A percentile compares a stretch with the other conserved stretches of the same genome.
These are phyloP conservation scores for Globisporangium recalcitrans DNA, from an alignment of 352 stramenopile species.

Conservation along the genomic window DNA sequence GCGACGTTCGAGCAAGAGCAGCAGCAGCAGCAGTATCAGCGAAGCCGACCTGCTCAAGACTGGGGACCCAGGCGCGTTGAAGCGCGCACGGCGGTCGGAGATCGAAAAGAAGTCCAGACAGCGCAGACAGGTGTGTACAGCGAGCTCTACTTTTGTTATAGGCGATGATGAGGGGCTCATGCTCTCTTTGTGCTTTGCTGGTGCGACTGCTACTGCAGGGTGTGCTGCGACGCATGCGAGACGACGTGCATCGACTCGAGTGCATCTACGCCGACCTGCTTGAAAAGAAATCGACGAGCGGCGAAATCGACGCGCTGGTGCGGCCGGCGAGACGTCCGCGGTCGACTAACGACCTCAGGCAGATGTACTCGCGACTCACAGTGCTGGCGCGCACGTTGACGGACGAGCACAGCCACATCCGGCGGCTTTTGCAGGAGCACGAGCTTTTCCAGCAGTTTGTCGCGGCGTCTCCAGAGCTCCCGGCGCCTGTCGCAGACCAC, in stretches of 20 bases:
- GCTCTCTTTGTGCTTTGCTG: background rate
- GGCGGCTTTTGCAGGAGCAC: conserved; percentile 27
- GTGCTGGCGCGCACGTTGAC: conserved; percentile 32
- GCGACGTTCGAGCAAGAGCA: background rate
- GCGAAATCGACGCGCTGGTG: conserved; percentile 10
- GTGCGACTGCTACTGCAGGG: conserved; percentile 16
- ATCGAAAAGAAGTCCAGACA: conserved; percentile 24
- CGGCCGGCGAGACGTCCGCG: conserved; percentile 10
- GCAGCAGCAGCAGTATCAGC: background rate
- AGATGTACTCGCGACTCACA: conserved; percentile 28
- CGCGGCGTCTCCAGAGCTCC: background rate
- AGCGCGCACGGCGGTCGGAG: conserved; percentile 17
- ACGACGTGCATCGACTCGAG: conserved; percentile 48
- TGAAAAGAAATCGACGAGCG: conserved; percentile 18
- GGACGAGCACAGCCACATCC: conserved; percentile 35
- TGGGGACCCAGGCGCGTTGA: background rate
- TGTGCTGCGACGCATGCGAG: conserved; percentile 37
- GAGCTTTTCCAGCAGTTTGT: conserved; percentile 30
- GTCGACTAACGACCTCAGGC: conserved; percentile 5
- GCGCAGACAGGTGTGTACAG: conserved; percentile 23
- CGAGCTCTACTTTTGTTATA: background rate
- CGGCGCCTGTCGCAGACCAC: conserved; percentile 3
- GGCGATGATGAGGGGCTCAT: background rate
- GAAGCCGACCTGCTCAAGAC: background rate
- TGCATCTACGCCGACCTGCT: conserved; percentile 30